Evolutionary conservation across 306 rosid genomes (phyloP), one percentile per base, ranked within the genome.

Genomic region (Prunus mira): DNA sequence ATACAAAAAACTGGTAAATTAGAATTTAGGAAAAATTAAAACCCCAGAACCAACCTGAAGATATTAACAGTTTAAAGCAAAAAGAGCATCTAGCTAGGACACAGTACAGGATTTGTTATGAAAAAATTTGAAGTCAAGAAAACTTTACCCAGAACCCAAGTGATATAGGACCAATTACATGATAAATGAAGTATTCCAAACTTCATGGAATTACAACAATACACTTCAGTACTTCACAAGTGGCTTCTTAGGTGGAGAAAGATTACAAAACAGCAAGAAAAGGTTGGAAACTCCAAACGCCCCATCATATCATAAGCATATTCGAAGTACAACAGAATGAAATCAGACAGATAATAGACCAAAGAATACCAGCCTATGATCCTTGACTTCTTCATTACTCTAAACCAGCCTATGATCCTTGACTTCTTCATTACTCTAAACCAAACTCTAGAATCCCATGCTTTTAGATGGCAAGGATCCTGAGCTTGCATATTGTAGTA

Each of bases 391-490:
- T 61, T 66, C 72, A 65, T 34, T 24, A 65, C 15, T 45, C 34
- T 56, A 65, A 73, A 72, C 8, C 49, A 74, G 34, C 30, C 34
- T 45, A 46, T 12, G 41, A 45, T 49, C 18, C 41, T n/a, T 20
- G 20, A 67, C 57, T 71, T 24, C 15, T 61, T 66, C 72, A 65
- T 34, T 24, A 65, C 15, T 45, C 34, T 56, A 65, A 73, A 72
- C 8, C 49, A 74, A 51, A 14, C 76, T 58, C 46, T 17, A 17
- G 22, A 34, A 22, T 27, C 58, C 30, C 28, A 30, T 38, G 12
- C 3, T 3, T 20, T 41, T 12, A 58, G 30, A 22, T 28, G 62
- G 56, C 58, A 6, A 49, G 57, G 60, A 47, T 61, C 22, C 50
- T 28, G 19, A 27, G 57, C 41, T 41, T 79, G 65, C 15, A 15